phyloP scores from a whole-genome alignment of 2,329 filamentous ascomycete species.

The Aspergillus bombycis region DNA sequence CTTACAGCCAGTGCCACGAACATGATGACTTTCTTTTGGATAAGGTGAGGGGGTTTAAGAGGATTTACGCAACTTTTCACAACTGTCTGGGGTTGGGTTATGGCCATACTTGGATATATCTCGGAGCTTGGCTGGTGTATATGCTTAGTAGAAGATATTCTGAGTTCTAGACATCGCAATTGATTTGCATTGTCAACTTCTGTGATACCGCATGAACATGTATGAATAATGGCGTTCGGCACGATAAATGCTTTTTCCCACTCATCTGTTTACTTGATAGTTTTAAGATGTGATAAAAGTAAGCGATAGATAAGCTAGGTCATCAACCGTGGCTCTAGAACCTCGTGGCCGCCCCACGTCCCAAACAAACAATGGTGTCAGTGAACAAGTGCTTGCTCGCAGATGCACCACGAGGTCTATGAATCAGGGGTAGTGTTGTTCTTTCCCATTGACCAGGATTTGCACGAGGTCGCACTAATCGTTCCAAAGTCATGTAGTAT shows the following conservation, averaged over 20 bases:
- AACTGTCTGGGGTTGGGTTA: neutral
- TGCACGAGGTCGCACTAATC: neutral
- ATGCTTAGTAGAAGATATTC: neutral
- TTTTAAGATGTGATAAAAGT: neutral
- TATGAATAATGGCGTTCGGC: conserved; percentile 1
- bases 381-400: neutral
- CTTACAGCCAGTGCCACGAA: conserved; percentile 7
- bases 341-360: conserved; percentile 12
- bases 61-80: neutral
- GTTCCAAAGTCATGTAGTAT: neutral
- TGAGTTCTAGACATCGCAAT: neutral
- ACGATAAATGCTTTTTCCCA: neutral
- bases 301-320: neutral
- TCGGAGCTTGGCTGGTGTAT: neutral
- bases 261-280: too few species aligned
- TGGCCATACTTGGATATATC: neutral
- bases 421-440: neutral
- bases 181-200: neutral
- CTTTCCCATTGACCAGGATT: neutral
- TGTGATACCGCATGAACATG: neutral
- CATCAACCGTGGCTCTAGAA: conserved; percentile 15
- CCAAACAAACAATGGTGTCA: conserved; percentile 10
- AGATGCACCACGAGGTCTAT: neutral
- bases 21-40: conserved; percentile 1
- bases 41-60: neutral